Percentiles rank a stretch among this genome's conserved stretches.
Conservation (phyloP, 2,329 filamentous ascomycete species). For the Lasiodiplodia theobromae region DNA sequence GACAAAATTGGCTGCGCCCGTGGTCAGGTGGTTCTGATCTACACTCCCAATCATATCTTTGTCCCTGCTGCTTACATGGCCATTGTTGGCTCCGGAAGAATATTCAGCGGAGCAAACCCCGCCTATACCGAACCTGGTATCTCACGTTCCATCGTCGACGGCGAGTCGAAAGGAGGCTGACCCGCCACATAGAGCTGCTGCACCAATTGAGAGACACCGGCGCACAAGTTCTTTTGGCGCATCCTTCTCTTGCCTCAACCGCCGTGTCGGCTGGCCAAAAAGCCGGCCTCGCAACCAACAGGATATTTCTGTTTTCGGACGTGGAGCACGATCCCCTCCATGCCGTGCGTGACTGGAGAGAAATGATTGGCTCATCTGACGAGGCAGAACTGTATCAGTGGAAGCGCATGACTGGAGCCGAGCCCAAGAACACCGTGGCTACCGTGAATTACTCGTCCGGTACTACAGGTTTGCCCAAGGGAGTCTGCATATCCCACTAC, state of each 20-base stretch:
- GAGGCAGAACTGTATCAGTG: slow-evolving; percentile 68
- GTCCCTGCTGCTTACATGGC: slow-evolving; percentile 75
- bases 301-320: slow-evolving; percentile 69
- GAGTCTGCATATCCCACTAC: slow-evolving; percentile 79
- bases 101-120: slow-evolving; percentile 80
- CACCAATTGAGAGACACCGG: slow-evolving; percentile 77
- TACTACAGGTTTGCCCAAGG: slow-evolving; percentile 84
- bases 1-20: slow-evolving; percentile 67
- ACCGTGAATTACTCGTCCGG: slow-evolving; percentile 80
- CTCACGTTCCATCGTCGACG: neutral
- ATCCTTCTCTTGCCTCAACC: slow-evolving; percentile 65
- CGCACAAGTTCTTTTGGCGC: slow-evolving; percentile 70
- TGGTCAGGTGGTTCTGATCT: slow-evolving; percentile 76
- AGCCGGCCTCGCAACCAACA: slow-evolving; percentile 61
- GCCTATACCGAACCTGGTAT: slow-evolving; percentile 60
- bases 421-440: slow-evolving; percentile 64
- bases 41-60: slow-evolving; percentile 77
- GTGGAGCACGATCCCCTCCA: slow-evolving; percentile 44
- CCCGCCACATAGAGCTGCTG: slow-evolving; percentile 67
- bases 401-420: slow-evolving; percentile 61
- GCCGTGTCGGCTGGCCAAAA: slow-evolving; percentile 70
- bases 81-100: slow-evolving; percentile 76
- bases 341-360: slow-evolving; percentile 66
- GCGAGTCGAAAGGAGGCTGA: neutral
- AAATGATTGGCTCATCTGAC: slow-evolving; percentile 59